A percentile compares a stretch with the other conserved stretches of the same genome.
phyloP scores from a whole-genome alignment of 2,329 filamentous ascomycete genomes.

The Paraphaeosphaeria minitans region DNA sequence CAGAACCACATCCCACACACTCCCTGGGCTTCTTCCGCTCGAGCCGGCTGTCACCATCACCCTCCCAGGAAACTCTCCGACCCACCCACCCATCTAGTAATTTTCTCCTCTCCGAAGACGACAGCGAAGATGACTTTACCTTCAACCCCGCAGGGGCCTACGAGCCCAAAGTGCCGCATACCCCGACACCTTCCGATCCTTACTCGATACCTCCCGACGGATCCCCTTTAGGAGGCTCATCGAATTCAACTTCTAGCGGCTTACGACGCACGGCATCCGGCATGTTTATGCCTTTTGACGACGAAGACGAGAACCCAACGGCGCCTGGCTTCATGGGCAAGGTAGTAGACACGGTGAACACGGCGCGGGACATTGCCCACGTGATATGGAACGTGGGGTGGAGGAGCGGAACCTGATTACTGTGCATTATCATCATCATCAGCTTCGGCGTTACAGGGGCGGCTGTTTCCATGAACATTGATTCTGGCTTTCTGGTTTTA shows the following conservation, averaged over 20 bases:
- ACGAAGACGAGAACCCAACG: slow-evolving; percentile 66
- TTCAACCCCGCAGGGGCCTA: slow-evolving; percentile 51
- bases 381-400: slow-evolving; percentile 72
- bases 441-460: slow-evolving; percentile 18
- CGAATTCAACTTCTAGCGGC: slow-evolving; percentile 50
- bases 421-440: slow-evolving; percentile 20
- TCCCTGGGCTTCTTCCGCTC: slow-evolving; percentile 53
- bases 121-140: slow-evolving; percentile 53
- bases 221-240: slow-evolving; percentile 18
- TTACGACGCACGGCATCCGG: slow-evolving; percentile 82
- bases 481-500: background rate
- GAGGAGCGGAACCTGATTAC: slow-evolving; percentile 49
- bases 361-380: slow-evolving; percentile 67
- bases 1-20: slow-evolving; percentile 56
- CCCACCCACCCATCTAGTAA: slow-evolving; percentile 71
- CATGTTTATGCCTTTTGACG: slow-evolving; percentile 89
- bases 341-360: slow-evolving; percentile 78
- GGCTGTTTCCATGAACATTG: slow-evolving; percentile 7
- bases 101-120: slow-evolving; percentile 66
- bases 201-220: slow-evolving; percentile 13
- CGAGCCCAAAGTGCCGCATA: slow-evolving; percentile 40
- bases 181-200: slow-evolving; percentile 41
- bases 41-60: slow-evolving; percentile 67
- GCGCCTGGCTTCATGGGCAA: slow-evolving; percentile 72
- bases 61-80: slow-evolving; percentile 81